Evolutionary conservation across 345 rosid species (phyloP), one percentile per base, ranked within the genome.

Genomic region (Eucalyptus caleyi): DNA sequence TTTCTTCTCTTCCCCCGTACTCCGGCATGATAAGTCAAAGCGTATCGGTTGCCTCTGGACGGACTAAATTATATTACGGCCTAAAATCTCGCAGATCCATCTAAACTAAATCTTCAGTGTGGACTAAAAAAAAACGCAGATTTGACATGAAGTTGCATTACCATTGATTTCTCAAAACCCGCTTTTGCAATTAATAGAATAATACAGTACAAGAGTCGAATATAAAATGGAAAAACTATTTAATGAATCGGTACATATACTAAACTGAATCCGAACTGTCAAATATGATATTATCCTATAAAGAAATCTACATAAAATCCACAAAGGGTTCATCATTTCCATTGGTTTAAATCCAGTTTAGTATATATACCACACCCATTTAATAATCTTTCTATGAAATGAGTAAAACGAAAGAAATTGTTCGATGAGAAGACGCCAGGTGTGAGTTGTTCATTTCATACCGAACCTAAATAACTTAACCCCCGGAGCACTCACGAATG

Each of bases 161-260:
- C 16, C 72, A 62, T 62, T 6, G 72, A 62, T 62, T 30, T 30
- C 72, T 62, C 4, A 1, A 30, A 62, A 62, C 34, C 34, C 72
- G 2, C 72, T 62, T n/a, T 1, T 27, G 5, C 72, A 62, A 62
- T 62, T 30, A 27, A 62, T 62, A 62, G 72, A 4, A 62, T 30
- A 30, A 62, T 30, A 7, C 8, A 3, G 0, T 14, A 30, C 69
- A 30, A 62, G 34, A 14, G 19, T 30, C 0, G 0, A 62, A 62
- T 62, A 13, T 62, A 27, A 62, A 13, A 62, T 14, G 16, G 69
- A 30, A 62, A 62, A 62, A 62, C 9, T 62, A 30, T 6, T 30
- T 5, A 62, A 62, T 7, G 24, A 53, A 53, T 8, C 34, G 0
- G 72, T 62, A 4, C 10, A 30, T 7, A 30, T 7, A 62, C 32